phyloP scores from a whole-genome alignment of 371 early-diverging fungal species.

The Cokeromyces recurvatus region DNA sequence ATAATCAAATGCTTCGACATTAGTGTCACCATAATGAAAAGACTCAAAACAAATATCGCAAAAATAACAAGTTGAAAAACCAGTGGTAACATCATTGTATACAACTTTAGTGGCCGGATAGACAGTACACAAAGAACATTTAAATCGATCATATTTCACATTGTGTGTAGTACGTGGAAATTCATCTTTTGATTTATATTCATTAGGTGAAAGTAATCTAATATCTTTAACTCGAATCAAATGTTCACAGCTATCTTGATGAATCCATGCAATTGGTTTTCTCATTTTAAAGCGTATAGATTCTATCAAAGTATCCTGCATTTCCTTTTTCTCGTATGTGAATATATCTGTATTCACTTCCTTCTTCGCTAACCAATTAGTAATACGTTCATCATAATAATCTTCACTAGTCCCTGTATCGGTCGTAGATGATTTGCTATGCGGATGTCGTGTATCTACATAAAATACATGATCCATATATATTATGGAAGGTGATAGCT shows the following conservation, averaged over 20 bases:
- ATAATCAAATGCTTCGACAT: slow-evolving; percentile 3
- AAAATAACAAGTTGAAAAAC: slow-evolving; percentile 73
- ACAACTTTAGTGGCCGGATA: slow-evolving; percentile 63
- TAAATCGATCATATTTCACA: slow-evolving; percentile 41
- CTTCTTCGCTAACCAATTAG: slow-evolving; percentile 8
- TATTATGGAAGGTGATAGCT: slow-evolving; percentile 29
- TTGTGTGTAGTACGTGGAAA: slow-evolving; percentile 55
- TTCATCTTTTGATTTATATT: slow-evolving; percentile 23
- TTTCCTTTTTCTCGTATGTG: slow-evolving; percentile 23
- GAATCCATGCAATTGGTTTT: slow-evolving; percentile 64
- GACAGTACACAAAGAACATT: slow-evolving; percentile 64
- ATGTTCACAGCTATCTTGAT: slow-evolving; percentile 76
- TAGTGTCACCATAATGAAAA: slow-evolving; percentile 46
- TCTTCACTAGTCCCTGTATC: neutral
- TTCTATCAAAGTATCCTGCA: slow-evolving; percentile 51
- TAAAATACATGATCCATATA: slow-evolving; percentile 47
- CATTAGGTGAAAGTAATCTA: slow-evolving; percentile 36
- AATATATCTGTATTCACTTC: slow-evolving; percentile 9
- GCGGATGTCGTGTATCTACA: slow-evolving; percentile 26
- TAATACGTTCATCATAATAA: slow-evolving; percentile 1
- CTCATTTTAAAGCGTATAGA: slow-evolving; percentile 54
- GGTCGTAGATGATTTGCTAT: slow-evolving; percentile 1
- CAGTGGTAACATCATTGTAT: slow-evolving; percentile 63
- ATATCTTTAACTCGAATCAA: slow-evolving; percentile 61
- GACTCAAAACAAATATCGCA: slow-evolving; percentile 67